Percentiles rank a stretch among this genome's conserved stretches.
Conservation (phyloP, 345 rosid species). For the Pugionium dolabratum region DNA sequence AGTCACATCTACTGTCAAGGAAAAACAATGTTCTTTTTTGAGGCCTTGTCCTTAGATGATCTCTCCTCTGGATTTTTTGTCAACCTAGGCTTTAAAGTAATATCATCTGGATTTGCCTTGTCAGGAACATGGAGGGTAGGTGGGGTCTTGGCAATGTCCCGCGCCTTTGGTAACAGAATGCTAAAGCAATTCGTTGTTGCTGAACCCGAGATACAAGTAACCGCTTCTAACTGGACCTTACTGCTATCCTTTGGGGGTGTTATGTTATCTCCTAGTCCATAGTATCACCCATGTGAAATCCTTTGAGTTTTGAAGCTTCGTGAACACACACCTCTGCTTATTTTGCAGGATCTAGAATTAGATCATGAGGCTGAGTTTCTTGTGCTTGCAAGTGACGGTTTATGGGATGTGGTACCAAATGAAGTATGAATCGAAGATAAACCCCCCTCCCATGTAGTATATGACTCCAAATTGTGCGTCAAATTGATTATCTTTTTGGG, state of each 20-base stretch:
- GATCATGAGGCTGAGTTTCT: conserved; percentile 77
- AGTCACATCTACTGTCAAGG: not conserved
- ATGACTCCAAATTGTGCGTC: too few species aligned
- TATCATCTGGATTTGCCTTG: conserved; percentile 34
- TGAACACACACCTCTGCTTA: not conserved
- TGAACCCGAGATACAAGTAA: conserved; percentile 98
- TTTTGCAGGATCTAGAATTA: conserved; percentile 68
- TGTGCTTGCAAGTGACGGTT: conserved; percentile 95
- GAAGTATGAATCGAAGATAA: conserved; percentile 48
- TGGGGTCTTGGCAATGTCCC: conserved; percentile 98
- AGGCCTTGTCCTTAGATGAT: conserved; percentile 7
- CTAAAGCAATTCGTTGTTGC: conserved; percentile 96
- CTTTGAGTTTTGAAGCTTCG: conserved; percentile 4
- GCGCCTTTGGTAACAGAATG: conserved; percentile 99
- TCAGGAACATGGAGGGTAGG: conserved; percentile 99
- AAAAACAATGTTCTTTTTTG: not conserved
- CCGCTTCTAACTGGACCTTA: conserved; percentile 25
- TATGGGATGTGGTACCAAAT: conserved; percentile 96
- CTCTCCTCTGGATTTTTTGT: conserved; percentile 19
- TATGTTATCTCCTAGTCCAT: conserved; percentile 3
- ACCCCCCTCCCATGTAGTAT: not conserved
- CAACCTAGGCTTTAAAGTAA: conserved; percentile 34
- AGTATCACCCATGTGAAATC: conserved; percentile 4
- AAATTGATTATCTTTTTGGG: not conserved
- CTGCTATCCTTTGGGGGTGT: not conserved